Evolutionary conservation across 495 filamentous ascomycete species (phyloP), one percentile per base, ranked within the genome.

Genomic region (Niebla homalea): DNA sequence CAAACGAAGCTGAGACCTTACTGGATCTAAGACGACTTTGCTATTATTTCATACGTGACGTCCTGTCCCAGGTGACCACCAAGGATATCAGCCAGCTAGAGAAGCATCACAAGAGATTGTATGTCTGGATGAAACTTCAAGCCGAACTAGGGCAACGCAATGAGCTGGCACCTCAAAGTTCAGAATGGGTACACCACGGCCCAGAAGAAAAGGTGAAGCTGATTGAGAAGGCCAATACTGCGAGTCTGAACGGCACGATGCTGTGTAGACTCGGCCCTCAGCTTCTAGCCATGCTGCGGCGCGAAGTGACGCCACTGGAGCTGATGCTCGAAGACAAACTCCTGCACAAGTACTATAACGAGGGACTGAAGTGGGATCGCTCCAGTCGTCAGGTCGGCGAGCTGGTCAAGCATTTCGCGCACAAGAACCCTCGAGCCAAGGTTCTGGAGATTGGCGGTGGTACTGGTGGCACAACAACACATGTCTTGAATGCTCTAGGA

Each of bases 371-470:
- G 32, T 21, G 48, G 48, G 53, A 56, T 23, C 43, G 45, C 38
- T 18, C 41, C 46, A 39, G 40, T 19, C 26, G 22, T 10, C 32
- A 52, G 37, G 50, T 26, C 6, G 50, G 15, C 12, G 16, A 43
- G 21, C 58, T 50, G 45, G 53, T 67, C 21, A 57, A 60, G 20
- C 58, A 60, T 14, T 51, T 67, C 8, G 55, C 51, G 8, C 48
- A 50, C 36, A 50, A 54, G n/a, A 42, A 43, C 11, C 55, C 55
- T 5, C 12, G 36, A 4, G 25, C 51, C 15, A 51, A 47, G 18
- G 58, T 76, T n/a, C 62, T 80, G 1, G 76, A 80, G 51, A 64
- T 81, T 32, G 76, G 77, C 5, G 70, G 70, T 1, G 75, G 73
- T 0, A 78, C 73, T 12, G 76, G 74, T 5, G 32, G 47, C 11